Evolutionary conservation across 1,284 basidiomycete genomes (phyloP).

Genomic region (Puccinia hordei): DNA sequence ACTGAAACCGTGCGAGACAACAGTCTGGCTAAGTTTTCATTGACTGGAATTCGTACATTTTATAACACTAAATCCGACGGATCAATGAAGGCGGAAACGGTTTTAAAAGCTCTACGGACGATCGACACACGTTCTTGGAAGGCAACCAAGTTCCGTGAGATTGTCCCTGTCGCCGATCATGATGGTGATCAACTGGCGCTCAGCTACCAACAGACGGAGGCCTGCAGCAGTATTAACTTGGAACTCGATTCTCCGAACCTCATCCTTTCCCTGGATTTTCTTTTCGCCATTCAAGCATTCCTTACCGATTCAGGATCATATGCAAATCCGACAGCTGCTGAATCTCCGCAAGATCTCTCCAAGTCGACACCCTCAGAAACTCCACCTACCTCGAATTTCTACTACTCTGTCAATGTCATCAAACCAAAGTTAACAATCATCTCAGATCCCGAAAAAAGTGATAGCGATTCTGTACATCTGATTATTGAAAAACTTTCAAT

Average conservation of each 20-base stretch:
- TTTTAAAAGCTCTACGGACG: constrained; percentile 87
- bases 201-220: constrained; percentile 73
- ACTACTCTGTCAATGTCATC: constrained; percentile 46
- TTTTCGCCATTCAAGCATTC: constrained; percentile 85
- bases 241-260: constrained; percentile 91
- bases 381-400: constrained; percentile 5
- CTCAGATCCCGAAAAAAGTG: constrained; percentile 46
- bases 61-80: constrained; percentile 82
- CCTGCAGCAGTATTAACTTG: constrained; percentile 73
- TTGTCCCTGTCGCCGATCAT: constrained; percentile 87
- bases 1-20: constrained; percentile 71
- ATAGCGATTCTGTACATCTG: constrained; percentile 49
- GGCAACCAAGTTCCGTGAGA: constrained; percentile 83
- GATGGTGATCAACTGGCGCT: constrained; percentile 93
- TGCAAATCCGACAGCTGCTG: constrained; percentile 44
- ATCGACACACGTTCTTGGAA: constrained; percentile 79
- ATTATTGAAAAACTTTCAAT: constrained; percentile 49
- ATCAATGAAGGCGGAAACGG: constrained; percentile 80
- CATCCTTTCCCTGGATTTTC: constrained; percentile 89
- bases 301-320: constrained; percentile 69
- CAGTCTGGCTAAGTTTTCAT: constrained; percentile 81
- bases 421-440: constrained; percentile 46
- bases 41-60: constrained; percentile 77
- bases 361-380: constrained; percentile 21
- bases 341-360: constrained; percentile 17